These are phyloP conservation scores for Chalciporus sp. DNA, from an alignment of 1,284 basidiomycete genomes.

Conservation along the genomic window DNA sequence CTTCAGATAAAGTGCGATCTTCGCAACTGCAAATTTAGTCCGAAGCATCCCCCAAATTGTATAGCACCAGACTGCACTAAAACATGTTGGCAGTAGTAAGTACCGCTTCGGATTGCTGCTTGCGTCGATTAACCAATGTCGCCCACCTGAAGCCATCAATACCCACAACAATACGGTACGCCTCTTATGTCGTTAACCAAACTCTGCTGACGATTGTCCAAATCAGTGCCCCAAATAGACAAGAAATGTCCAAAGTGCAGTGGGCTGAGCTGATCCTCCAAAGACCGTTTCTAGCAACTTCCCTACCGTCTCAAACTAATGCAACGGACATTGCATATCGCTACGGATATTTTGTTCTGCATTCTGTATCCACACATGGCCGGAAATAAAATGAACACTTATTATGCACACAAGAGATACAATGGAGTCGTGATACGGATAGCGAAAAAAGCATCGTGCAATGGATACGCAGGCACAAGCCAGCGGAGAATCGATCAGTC, in stretches of 20 bases:
- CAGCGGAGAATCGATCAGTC: constrained; percentile 42
- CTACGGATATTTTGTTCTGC: constrained; percentile 5
- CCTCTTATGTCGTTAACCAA: constrained; percentile 42
- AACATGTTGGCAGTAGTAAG: constrained; percentile 76
- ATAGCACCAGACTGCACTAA: constrained; percentile 51
- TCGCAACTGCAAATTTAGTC: constrained; percentile 65
- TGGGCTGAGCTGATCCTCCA: constrained; percentile 20
- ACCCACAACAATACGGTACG: constrained; percentile 66
- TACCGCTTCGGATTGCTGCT: constrained; percentile 6
- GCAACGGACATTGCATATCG: constrained; percentile 13
- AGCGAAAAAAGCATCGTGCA: constrained; percentile 1
- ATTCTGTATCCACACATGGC: constrained; percentile 13
- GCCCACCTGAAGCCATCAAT: constrained; percentile 52
- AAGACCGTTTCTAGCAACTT: constrained; percentile 2
- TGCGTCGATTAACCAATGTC: constrained; percentile 12
- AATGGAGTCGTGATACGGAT: constrained; percentile 1
- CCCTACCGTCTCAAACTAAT: constrained; percentile 2
- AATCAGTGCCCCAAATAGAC: constrained; percentile 36
- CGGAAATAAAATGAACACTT: constrained; percentile 8
- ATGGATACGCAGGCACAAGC: constrained; percentile 7
- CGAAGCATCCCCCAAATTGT: constrained; percentile 55
- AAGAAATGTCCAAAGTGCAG: constrained; percentile 34
- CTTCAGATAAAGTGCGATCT: constrained; percentile 64
- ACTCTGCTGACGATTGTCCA: constrained; percentile 48
- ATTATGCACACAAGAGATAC: constrained; percentile 11